Evolutionary conservation across 768 basidiomycete species (phyloP).

Genomic region (Tricholoma sp.): DNA sequence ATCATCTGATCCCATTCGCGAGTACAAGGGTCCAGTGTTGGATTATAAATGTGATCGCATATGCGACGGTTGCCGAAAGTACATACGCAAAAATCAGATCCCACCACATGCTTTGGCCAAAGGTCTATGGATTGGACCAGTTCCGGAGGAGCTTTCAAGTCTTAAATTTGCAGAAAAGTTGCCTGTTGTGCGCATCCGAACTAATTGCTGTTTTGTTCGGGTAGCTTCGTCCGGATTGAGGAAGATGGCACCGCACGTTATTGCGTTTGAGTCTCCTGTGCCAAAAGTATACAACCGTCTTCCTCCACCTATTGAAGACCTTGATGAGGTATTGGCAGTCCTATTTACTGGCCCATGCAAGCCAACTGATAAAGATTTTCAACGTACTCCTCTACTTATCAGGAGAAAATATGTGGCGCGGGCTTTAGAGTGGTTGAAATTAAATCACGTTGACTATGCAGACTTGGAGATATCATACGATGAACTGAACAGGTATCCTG

Average conservation of each 20-base stretch:
- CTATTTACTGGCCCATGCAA: constrained; percentile 25
- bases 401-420: background rate
- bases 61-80: constrained; percentile 11
- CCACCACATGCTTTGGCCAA: constrained; percentile 27
- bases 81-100: constrained; percentile 8
- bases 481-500: constrained; percentile 19
- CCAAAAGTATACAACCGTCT: constrained; percentile 22
- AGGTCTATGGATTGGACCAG: constrained; percentile 31
- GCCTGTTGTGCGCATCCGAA: constrained; percentile 20
- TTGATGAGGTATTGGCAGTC: constrained; percentile 27
- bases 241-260: constrained; percentile 30
- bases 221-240: constrained; percentile 23
- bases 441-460: constrained; percentile 30
- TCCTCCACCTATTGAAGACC: constrained; percentile 19
- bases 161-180: constrained; percentile 27
- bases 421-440: constrained; percentile 30
- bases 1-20: background rate
- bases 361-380: constrained; percentile 22
- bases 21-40: constrained; percentile 13
- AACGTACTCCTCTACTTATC: background rate
- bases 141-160: constrained; percentile 21
- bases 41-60: constrained; percentile 8
- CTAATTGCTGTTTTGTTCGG: constrained; percentile 25
- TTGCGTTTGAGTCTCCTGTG: constrained; percentile 25
- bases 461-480: constrained; percentile 25